These are phyloP conservation scores for Falciphora oryzae DNA, from an alignment of 2,329 filamentous ascomycete genomes.

Conservation along the genomic window DNA sequence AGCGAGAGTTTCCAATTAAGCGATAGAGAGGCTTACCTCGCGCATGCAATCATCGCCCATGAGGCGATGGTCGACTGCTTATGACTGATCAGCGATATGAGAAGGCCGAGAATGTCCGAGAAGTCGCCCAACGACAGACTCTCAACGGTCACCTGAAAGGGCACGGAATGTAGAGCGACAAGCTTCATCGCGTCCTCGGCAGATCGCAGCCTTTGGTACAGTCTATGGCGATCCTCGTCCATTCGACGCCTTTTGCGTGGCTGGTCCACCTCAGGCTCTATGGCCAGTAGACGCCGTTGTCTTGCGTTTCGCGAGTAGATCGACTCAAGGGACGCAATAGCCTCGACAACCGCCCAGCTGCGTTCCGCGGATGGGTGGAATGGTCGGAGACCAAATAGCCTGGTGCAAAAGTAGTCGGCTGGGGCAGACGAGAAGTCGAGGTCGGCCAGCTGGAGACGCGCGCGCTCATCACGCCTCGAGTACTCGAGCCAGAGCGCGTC, in stretches of 20 bases:
- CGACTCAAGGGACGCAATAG: conserved; percentile 51
- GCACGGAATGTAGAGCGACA: conserved; percentile 51
- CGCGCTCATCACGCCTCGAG: conserved; percentile 60
- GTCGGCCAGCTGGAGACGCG: conserved; percentile 74
- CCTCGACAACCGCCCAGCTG: conserved; percentile 54
- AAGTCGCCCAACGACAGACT: conserved; percentile 44
- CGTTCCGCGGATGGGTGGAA: conserved; percentile 51
- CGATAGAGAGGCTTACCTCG: conserved; percentile 52
- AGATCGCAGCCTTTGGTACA: conserved; percentile 43
- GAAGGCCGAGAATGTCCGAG: conserved; percentile 47
- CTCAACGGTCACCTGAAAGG: conserved; percentile 44
- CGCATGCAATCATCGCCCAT: conserved; percentile 81
- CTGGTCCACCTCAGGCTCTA: conserved; percentile 33
- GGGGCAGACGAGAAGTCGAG: conserved; percentile 51
- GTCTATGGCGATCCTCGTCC: conserved; percentile 35
- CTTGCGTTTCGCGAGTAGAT: conserved; percentile 31
- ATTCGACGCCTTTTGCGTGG: conserved; percentile 47
- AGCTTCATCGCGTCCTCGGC: conserved; percentile 37
- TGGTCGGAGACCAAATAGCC: conserved; percentile 47
- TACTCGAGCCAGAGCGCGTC: conserved; percentile 77
- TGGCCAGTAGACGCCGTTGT: conserved; percentile 14
- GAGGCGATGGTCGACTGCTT: conserved; percentile 62
- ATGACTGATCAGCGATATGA: conserved; percentile 58
- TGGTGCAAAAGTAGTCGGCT: conserved; percentile 38
- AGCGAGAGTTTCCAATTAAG: neutral